Evolutionary conservation across 306 rosid genomes (phyloP), one percentile per base, ranked within the genome.

Genomic region (Rosa multiflora): DNA sequence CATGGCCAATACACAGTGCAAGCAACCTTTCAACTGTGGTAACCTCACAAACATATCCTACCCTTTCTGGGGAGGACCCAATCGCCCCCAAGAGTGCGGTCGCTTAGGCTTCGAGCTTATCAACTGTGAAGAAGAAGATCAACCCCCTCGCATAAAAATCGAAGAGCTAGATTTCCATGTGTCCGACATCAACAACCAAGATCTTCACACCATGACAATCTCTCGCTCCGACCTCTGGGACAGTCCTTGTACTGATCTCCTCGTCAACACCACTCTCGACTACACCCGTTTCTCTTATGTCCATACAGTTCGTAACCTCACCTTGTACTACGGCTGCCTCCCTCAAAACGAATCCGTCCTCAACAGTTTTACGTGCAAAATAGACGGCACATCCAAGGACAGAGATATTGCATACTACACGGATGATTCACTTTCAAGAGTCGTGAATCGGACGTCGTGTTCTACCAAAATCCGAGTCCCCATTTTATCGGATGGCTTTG

Each of bases 31-130:
- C 85, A n/a, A 1, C 1, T 89, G 92, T 4, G 89, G 82, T 23
- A 0, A 0, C 0, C 0, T 88, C 10, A 1, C 15, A 18, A 10
- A 35, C 73, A 73, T 88, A 4, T 4, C 0, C 0, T 86, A 81
- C 55, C 91, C 90, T 2, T 86, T 86, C 62, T 83, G 88, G 87
- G 85, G 66, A 3, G 21, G 12, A 0, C 0, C 21, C 17, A 35
- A 6, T 66, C 70, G 81, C 0, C 15, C 56, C 3, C 0, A 0
- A 0, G 3, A 5, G 1, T 86, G 91, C 2, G 87, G 83, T 0
- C 68, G 76, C 0, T 0, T 0, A 0, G 15, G 46, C 0, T 83
- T 83, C 80, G 0, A 55, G 21, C 85, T 91, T 23, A 14, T 18
- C 46, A 0, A 0, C 0, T 88, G 88, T 72, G 0, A 7, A 0